These are phyloP conservation scores for Suhomyces bolitotheri DNA, from an alignment of 1,139 yeast species.

Conservation along the genomic window DNA sequence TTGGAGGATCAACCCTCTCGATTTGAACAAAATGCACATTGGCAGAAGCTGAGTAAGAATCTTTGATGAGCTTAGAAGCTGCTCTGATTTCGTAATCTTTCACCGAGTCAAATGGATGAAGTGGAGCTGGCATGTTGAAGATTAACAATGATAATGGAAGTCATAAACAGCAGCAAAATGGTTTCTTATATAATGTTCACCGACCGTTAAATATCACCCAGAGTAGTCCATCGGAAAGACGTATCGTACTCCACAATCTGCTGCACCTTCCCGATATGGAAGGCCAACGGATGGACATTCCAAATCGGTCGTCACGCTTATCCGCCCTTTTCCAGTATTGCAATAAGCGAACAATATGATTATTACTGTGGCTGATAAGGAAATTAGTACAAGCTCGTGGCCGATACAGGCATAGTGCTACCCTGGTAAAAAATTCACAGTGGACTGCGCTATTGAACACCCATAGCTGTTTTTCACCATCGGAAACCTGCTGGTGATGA, in stretches of 20 bases:
- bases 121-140: slow-evolving; percentile 16
- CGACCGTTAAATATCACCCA: not conserved
- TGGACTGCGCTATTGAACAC: no score
- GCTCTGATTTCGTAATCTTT: slow-evolving; percentile 63
- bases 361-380: no score
- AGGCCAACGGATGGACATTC: not conserved
- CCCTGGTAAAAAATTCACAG: no score
- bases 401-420: no score
- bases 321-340: no score
- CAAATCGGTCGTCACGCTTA: no score
- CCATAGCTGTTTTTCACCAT: no score
- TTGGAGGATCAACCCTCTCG: slow-evolving; percentile 81
- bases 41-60: slow-evolving; percentile 48
- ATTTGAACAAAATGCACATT: slow-evolving; percentile 70
- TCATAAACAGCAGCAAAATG: not conserved
- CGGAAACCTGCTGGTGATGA: no score
- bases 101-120: slow-evolving; percentile 68
- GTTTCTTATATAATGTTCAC: slow-evolving; percentile 2
- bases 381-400: no score
- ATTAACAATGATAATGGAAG: not conserved
- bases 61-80: slow-evolving; percentile 65
- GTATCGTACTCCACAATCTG: slow-evolving; percentile 3
- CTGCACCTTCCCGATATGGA: slow-evolving; percentile 4
- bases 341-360: no score
- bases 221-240: no score